These are phyloP conservation scores for Hordeum pubiflorum DNA, from an alignment of 202 grass and related monocot genomes.

Conservation along the genomic window DNA sequence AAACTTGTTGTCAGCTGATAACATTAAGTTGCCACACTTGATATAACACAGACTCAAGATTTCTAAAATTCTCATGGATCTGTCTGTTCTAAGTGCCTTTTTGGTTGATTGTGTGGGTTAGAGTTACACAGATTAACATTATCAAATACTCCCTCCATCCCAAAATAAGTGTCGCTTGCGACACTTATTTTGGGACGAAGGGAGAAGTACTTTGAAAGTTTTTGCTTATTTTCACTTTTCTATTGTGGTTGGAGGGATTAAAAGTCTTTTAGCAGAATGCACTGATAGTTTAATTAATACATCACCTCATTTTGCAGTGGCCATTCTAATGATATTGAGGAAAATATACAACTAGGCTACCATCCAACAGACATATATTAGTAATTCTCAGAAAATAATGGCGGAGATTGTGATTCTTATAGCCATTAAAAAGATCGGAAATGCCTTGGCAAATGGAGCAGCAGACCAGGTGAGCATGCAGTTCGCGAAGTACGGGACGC, in stretches of 20 bases:
- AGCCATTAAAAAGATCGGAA: neutral
- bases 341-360: neutral
- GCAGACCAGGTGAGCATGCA: neutral
- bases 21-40: neutral
- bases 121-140: neutral
- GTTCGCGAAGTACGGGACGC: neutral
- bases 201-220: neutral
- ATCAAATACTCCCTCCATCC: neutral
- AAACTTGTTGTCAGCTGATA: too few relatives aligned
- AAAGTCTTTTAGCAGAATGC: neutral
- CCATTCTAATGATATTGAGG: neutral
- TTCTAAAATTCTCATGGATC: neutral
- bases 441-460: neutral
- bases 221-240: neutral
- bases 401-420: neutral
- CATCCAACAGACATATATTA: neutral
- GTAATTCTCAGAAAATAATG: neutral
- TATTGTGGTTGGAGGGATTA: neutral
- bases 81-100: neutral
- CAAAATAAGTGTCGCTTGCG: too few relatives aligned
- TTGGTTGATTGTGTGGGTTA: neutral
- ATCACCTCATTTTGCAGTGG: neutral
- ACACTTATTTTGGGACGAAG: too few relatives aligned
- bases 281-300: neutral
- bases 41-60: too few relatives aligned